Percentiles rank a stretch among this genome's conserved stretches.
These are phyloP conservation scores for Hyaloscypha bicolor DNA, from an alignment of 495 filamentous ascomycete species.

Conservation along the genomic window DNA sequence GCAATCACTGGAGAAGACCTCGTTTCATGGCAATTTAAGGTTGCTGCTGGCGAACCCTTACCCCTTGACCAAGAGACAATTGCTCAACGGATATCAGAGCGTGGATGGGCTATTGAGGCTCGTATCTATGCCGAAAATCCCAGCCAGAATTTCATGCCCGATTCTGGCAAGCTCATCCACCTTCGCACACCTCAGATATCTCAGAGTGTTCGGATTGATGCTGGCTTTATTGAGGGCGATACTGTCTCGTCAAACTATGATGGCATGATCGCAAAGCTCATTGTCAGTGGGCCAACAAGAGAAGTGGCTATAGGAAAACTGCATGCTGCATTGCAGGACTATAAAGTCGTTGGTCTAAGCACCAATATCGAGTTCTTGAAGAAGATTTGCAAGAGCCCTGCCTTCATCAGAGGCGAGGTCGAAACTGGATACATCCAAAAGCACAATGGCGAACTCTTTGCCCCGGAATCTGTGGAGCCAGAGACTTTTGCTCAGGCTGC, in stretches of 20 bases:
- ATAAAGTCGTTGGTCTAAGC: slow-evolving; percentile 88
- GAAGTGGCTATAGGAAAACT: slow-evolving; percentile 84
- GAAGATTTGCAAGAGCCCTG: slow-evolving; percentile 72
- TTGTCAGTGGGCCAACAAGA: slow-evolving; percentile 79
- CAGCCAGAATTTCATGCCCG: slow-evolving; percentile 84
- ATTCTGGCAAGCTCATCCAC: slow-evolving; percentile 87
- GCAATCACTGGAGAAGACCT: slow-evolving; percentile 95
- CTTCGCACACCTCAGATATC: slow-evolving; percentile 70
- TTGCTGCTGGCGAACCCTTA: slow-evolving; percentile 84
- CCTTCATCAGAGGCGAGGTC: slow-evolving; percentile 84
- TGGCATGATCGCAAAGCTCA: slow-evolving; percentile 98
- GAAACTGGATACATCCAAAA: slow-evolving; percentile 97
- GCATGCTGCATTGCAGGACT: slow-evolving; percentile 78
- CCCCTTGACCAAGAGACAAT: slow-evolving; percentile 86
- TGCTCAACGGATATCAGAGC: slow-evolving; percentile 69
- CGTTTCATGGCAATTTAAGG: slow-evolving; percentile 93
- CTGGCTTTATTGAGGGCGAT: slow-evolving; percentile 88
- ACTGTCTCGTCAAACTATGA: slow-evolving; percentile 96
- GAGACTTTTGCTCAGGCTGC: slow-evolving; percentile 85
- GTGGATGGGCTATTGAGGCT: slow-evolving; percentile 90
- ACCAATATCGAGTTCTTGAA: slow-evolving; percentile 99
- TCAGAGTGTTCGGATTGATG: slow-evolving; percentile 83
- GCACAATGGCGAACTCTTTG: slow-evolving; percentile 74
- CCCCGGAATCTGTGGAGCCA: slow-evolving; percentile 50
- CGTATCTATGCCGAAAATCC: slow-evolving; percentile 97